Evolutionary conservation across 2,329 filamentous ascomycete genomes (phyloP).

Genomic region (Onygenales sp.): DNA sequence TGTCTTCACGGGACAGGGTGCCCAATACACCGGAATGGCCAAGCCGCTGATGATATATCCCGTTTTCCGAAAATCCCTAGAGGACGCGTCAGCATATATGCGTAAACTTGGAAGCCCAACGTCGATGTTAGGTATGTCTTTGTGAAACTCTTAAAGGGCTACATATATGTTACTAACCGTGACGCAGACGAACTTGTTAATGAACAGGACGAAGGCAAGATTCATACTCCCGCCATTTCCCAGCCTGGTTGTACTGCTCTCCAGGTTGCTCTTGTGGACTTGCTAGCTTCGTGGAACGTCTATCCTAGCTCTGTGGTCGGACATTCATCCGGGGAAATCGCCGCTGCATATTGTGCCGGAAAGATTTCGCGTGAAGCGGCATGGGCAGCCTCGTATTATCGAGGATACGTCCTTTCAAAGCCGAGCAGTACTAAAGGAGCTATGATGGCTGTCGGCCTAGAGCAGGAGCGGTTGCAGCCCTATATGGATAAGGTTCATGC

Average conservation of each 20-base stretch:
- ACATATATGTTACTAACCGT: constrained; percentile 2
- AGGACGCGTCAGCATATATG: constrained; percentile 8
- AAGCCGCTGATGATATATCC: constrained; percentile 16
- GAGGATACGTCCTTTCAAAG: constrained; percentile 12
- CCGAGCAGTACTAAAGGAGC: constrained; percentile 11
- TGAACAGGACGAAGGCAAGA: constrained; percentile 6
- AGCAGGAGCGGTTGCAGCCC: constrained; percentile 5
- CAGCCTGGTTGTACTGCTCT: constrained; percentile 26
- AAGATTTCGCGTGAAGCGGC: constrained; percentile 9
- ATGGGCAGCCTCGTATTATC: constrained; percentile 15
- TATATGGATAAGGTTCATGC: constrained; percentile 5
- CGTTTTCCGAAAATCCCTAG: constrained; percentile 13
- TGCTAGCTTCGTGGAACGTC: constrained; percentile 18
- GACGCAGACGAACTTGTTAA: constrained; percentile 9
- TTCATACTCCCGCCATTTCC: constrained; percentile 18
- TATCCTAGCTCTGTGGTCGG: constrained; percentile 19
- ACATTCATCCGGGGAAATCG: constrained; percentile 29
- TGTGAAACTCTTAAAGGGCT: not conserved
- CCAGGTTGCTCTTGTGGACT: constrained; percentile 24
- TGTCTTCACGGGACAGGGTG: constrained; percentile 29
- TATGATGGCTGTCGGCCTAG: constrained; percentile 23
- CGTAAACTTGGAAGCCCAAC: constrained; percentile 8
- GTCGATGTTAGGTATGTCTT: constrained; percentile 6
- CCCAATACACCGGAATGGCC: constrained; percentile 28
- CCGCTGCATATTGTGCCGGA: constrained; percentile 24